Base-by-base conservation (phyloP, 202 grass and related monocot species). In the Dendrocalamus latiflorus region DNA sequence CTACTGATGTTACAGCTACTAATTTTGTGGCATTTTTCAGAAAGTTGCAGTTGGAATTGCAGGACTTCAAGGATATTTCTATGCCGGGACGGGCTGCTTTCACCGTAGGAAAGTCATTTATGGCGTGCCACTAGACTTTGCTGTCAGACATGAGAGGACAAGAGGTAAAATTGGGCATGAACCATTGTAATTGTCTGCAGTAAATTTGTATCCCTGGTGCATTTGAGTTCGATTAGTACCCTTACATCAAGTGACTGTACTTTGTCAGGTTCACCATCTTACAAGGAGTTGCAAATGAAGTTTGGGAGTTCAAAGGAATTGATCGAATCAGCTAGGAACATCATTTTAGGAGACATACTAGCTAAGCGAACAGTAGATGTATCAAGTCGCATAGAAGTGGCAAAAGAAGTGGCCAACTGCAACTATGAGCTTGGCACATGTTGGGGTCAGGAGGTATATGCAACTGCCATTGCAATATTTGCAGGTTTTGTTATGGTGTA, bases 101-200 rank as follows among this genome's bases (percentile, higher is more conserved):
- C 88, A 93, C 71, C 78, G 91, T 6, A 85, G 91, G 65, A 90
- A 88, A 68, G 57, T 68, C 56, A 79, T 90, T 16, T 93, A 90
- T 43, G 85, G 78, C 53, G 2, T 64, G 21, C 30, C 85, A 11
- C 82, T 85, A 0, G 24, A 79, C 8, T 36, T 14, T 3, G 4
- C 10, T 4, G 18, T n/a, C n/a, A 78, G 75, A 8, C 15, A 41
- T 16, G 41, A 21, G 16, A 85, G 8, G 38, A 53, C 1, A 47
- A 58, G 24, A 66, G 68, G 68, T 79, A 42, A 86, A 43, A 43
- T 57, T 66, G 16, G 18, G 54, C 7, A 13, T 16, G 34, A 10
- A 55, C n/a, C 36, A 6, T 64, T 72, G 54, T 17, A 53, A n/a
- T 43, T 51, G 5, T 45, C 6, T 18, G 2, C 6, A 11, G 38